These are phyloP conservation scores for Erigeron philadelphicus DNA, from an alignment of 140 eudicot genomes.

Conservation along the genomic window DNA sequence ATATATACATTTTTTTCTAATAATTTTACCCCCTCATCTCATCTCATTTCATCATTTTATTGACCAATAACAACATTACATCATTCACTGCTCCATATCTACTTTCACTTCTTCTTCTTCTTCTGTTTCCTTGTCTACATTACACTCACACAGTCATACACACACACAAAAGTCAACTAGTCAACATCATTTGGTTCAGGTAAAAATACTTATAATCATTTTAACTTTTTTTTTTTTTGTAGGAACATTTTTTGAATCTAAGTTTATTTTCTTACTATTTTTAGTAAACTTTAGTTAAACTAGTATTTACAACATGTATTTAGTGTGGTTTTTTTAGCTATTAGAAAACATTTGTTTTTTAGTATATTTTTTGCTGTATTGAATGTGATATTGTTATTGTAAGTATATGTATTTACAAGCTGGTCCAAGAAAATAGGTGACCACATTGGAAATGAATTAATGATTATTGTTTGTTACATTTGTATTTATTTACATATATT, in stretches of 20 bases:
- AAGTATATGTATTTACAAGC: slow-evolving; percentile 20
- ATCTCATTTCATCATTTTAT: slow-evolving; percentile 18
- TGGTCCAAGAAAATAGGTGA: slow-evolving; percentile 29
- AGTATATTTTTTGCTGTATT: slow-evolving; percentile 2
- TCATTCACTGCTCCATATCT: slow-evolving; percentile 10
- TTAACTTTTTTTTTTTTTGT: slow-evolving; percentile 2
- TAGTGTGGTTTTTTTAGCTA: background rate
- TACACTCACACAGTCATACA: too few relatives aligned
- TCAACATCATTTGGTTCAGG: slow-evolving; percentile 8
- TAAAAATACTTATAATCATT: slow-evolving; percentile 16
- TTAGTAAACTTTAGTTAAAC: too few relatives aligned
- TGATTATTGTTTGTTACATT: too few relatives aligned
- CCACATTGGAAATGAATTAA: slow-evolving; percentile 14
- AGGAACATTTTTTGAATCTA: slow-evolving; percentile 12
- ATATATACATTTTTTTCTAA: too few relatives aligned
- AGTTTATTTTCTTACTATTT: too few relatives aligned
- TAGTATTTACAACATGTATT: background rate
- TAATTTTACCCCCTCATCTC: too few relatives aligned
- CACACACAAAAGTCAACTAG: slow-evolving; percentile 9
- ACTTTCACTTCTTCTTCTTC: slow-evolving; percentile 20
- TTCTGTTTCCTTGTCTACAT: slow-evolving; percentile 1
- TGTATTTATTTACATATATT: background rate
- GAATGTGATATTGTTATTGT: slow-evolving; percentile 24
- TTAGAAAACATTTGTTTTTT: background rate
- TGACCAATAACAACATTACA: slow-evolving; percentile 13